Percentiles rank a stretch among this genome's conserved stretches.
phyloP scores from a whole-genome alignment of 495 filamentous ascomycete genomes.

The Lasiosphaeriaceae sp. region DNA sequence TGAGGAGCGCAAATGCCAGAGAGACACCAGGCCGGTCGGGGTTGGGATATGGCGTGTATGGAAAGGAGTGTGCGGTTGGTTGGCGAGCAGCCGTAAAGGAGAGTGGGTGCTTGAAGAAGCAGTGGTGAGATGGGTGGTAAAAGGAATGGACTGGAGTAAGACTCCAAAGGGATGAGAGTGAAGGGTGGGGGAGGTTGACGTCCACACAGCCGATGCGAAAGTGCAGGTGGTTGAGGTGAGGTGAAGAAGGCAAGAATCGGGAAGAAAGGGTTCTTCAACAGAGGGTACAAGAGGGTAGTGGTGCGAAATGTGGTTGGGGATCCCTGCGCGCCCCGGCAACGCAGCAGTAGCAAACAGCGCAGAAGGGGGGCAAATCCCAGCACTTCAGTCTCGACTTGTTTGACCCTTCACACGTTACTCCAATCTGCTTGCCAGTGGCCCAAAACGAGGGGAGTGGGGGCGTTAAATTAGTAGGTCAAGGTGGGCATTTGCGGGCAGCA shows the following conservation, averaged over 20 bases:
- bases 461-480: background rate
- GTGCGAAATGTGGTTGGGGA: background rate
- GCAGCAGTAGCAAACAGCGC: background rate
- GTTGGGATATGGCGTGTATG: too few relatives aligned
- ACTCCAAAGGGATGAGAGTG: constrained; percentile 11
- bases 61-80: constrained; percentile 3
- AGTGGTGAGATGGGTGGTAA: constrained; percentile 10
- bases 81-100: constrained; percentile 1
- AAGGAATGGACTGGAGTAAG: constrained; percentile 37
- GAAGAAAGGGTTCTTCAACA: background rate
- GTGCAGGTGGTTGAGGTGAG: constrained; percentile 4
- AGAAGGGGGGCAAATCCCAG: constrained; percentile 9
- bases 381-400: constrained; percentile 20
- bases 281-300: background rate
- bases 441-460: constrained; percentile 2
- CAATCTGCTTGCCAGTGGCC: background rate
- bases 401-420: constrained; percentile 20
- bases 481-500: background rate
- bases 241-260: background rate
- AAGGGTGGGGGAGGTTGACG: constrained; percentile 19
- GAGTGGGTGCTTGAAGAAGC: background rate
- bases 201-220: background rate
- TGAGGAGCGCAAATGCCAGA: constrained; percentile 32
- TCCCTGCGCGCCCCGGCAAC: background rate
- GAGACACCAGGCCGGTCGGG: constrained; percentile 14